These are phyloP conservation scores for Paramecium sexaurelia DNA, from an alignment of 73 alveolate genomes.

Conservation along the genomic window DNA sequence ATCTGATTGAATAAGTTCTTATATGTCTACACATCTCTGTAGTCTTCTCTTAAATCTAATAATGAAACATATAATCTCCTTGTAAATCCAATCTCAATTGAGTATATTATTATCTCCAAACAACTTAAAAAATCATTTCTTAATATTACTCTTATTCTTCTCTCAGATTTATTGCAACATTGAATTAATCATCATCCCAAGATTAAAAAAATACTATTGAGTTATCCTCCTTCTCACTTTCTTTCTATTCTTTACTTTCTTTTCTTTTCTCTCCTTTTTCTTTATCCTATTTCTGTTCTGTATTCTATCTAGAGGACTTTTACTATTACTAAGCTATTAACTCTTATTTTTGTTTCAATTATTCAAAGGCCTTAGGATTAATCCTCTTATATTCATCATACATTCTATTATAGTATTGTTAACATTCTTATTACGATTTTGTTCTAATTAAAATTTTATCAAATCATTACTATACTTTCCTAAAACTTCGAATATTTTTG, in stretches of 20 bases:
- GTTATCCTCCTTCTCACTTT: neutral
- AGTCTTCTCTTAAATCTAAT: neutral
- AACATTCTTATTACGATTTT: neutral
- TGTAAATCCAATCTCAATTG: neutral
- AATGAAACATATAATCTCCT: neutral
- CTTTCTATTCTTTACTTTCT: neutral
- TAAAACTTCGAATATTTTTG: neutral
- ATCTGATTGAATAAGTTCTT: neutral
- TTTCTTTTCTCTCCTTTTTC: neutral
- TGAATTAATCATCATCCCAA: neutral
- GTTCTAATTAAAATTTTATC: neutral
- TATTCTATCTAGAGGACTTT: neutral
- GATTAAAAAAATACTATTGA: neutral
- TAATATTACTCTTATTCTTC: neutral
- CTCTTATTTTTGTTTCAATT: neutral
- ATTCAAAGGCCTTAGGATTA: neutral
- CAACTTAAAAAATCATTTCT: neutral
- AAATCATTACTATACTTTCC: constrained; percentile 7
- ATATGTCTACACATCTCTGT: neutral
- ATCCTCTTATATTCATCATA: neutral
- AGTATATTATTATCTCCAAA: neutral
- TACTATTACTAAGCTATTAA: neutral
- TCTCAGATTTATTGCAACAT: neutral
- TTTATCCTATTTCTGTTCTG: neutral
- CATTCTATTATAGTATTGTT: neutral